Evolutionary conservation across 352 stramenopile genomes (phyloP).

Genomic region (Phytophthora macrochlamydospora): DNA sequence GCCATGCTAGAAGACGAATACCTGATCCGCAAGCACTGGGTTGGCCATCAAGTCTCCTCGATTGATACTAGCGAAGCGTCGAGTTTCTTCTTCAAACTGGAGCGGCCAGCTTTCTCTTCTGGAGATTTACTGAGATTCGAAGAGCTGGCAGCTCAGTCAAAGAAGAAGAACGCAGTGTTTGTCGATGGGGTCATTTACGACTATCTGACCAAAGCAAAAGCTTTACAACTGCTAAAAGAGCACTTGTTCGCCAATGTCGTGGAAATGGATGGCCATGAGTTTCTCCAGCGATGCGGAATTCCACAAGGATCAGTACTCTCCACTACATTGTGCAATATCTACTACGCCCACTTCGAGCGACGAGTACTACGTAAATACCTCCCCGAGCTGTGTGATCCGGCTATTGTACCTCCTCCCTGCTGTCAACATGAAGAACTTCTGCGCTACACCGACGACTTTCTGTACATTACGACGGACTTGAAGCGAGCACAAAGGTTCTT

Average conservation of each 20-base stretch:
- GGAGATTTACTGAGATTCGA: constrained; percentile 64
- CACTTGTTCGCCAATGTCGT: constrained; percentile 68
- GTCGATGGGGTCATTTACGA: constrained; percentile 84
- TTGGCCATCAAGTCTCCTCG: constrained; percentile 52
- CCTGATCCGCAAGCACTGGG: constrained; percentile 75
- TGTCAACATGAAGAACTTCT: constrained; percentile 71
- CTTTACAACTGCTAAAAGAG: constrained; percentile 63
- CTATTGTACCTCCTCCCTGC: constrained; percentile 7
- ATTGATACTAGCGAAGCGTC: constrained; percentile 1
- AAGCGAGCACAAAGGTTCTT: constrained; percentile 55
- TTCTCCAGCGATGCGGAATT: constrained; percentile 69
- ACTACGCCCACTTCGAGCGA: constrained; percentile 80
- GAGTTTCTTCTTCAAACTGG: constrained; percentile 62
- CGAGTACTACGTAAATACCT: constrained; percentile 56
- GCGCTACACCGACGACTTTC: constrained; percentile 82
- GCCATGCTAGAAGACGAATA: constrained; percentile 74
- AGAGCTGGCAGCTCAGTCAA: constrained; percentile 42
- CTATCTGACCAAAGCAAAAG: constrained; percentile 56
- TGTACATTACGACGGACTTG: constrained; percentile 66
- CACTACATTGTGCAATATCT: constrained; percentile 82
- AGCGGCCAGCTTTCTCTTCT: constrained; percentile 56
- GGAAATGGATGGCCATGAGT: constrained; percentile 52
- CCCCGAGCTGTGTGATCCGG: constrained; percentile 23
- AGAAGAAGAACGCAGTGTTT: constrained; percentile 56
- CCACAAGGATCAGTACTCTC: constrained; percentile 85